Base-by-base conservation (phyloP, 129 eudicot species). In the Mikania micrantha region DNA sequence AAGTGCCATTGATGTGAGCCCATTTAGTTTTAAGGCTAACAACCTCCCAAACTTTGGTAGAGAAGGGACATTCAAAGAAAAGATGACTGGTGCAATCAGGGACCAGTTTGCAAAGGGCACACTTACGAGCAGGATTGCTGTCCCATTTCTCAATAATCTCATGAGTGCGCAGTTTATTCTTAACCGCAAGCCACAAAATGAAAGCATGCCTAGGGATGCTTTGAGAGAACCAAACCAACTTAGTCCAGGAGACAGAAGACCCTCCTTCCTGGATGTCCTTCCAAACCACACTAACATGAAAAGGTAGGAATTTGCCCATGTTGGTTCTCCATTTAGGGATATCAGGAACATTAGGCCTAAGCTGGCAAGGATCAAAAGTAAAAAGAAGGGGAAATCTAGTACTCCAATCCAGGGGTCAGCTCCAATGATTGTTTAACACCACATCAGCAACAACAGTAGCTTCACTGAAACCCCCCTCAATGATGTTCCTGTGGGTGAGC, bases 401-500 rank as follows among this genome's bases (percentile, higher is more conserved):
- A 0, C 0, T 15, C 45, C 45, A 40, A 3, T 40, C 15, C 3
- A 0, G 15, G 0, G 45, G 45, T n/a, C n/a, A 15, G 11, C 0
- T 9, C 45, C 45, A 40, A 0, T 9, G 3, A 1, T 12, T n/a
- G 0, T 40, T 1, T 0, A 1, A 1, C 0, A 9, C 1, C 2
- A 40, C 2, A 1, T 40, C n/a, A 8, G 0, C 1, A 10, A 40
- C 45, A 0, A 0, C 3, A 0, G 13, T 0, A 0, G 2, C 3
- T 3, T n/a, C 0, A 9, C 1, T 9, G 1, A 40, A 2, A 0
- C 1, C 10, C 2, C 3, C 45, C 13, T 40, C 45, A 40, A 1
- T 0, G 15, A 40, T 40, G 2, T 40, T 40, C 11, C 45, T 9
- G 11, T 40, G 15, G 3, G 45, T 8, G 2, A 58, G 13, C 4